Conservation (phyloP, 768 basidiomycete species). For the Mycena venus region DNA sequence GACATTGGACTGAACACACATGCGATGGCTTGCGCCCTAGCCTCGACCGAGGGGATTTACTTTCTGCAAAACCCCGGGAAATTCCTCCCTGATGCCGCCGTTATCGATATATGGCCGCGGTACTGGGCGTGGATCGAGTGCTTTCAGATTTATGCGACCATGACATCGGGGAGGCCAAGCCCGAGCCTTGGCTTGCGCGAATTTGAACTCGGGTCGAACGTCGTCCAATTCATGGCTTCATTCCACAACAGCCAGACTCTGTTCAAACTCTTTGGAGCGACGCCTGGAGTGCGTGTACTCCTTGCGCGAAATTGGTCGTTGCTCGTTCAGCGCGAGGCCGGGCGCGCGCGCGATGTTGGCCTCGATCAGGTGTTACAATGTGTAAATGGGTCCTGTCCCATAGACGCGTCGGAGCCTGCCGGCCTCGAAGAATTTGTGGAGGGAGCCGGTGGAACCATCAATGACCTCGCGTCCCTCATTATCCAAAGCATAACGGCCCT, state of each 20-base stretch:
- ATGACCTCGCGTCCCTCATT: neutral
- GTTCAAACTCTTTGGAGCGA: neutral
- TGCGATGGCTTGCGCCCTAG: neutral
- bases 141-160: neutral
- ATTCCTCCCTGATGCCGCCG: neutral
- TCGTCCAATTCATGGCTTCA: neutral
- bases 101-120: neutral
- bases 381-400: neutral
- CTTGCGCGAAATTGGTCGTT: neutral
- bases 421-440: neutral
- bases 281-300: neutral
- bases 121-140: conserved; percentile 1
- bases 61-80: neutral
- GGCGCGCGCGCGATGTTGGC: neutral
- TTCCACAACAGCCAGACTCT: neutral
- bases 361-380: neutral
- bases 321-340: neutral
- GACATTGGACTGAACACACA: neutral
- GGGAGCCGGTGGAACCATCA: neutral
- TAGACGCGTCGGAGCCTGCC: neutral
- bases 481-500: neutral
- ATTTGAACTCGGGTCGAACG: neutral
- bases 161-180: neutral
- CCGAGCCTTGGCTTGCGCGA: neutral
- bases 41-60: neutral